Conservation (phyloP, 805 yeast species). For the Yamadazyma paraphyllophila region DNA sequence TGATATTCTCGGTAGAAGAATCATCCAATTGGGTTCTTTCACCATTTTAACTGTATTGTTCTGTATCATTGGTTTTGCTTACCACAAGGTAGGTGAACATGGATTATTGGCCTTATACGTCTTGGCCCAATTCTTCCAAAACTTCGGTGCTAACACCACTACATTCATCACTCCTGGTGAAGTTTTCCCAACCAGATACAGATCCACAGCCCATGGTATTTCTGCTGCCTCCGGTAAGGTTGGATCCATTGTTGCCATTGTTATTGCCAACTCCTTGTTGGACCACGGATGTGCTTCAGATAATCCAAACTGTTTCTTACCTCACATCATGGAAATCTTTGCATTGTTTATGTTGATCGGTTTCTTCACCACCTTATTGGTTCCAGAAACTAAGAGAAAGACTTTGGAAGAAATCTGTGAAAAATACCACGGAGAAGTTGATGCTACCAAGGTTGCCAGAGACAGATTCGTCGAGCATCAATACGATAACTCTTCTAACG, state of each 20-base stretch:
- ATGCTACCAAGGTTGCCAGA: constrained; percentile 38
- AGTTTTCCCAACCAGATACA: constrained; percentile 89
- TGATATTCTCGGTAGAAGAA: constrained; percentile 81
- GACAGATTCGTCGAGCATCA: constrained; percentile 32
- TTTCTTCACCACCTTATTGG: constrained; percentile 56
- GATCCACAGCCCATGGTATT: constrained; percentile 94
- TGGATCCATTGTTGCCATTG: constrained; percentile 91
- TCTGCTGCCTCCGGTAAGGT: constrained; percentile 91
- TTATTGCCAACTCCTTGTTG: constrained; percentile 79
- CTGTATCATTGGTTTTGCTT: constrained; percentile 81
- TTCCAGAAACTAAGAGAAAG: constrained; percentile 91
- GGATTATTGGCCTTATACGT: constrained; percentile 78
- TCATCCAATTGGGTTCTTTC: constrained; percentile 78
- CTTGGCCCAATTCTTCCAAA: constrained; percentile 81
- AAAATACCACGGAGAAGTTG: constrained; percentile 77
- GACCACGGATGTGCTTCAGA: constrained; percentile 72
- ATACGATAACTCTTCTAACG: constrained; percentile 13
- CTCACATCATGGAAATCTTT: constrained; percentile 91
- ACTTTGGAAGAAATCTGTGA: constrained; percentile 83
- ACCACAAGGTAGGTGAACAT: constrained; percentile 68
- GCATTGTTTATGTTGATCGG: constrained; percentile 91
- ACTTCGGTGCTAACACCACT: constrained; percentile 92
- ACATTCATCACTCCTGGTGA: constrained; percentile 92
- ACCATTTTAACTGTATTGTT: constrained; percentile 65
- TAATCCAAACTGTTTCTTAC: constrained; percentile 71